Evolutionary conservation across 805 yeast species (phyloP).

Genomic region (Torulaspora franciscae): DNA sequence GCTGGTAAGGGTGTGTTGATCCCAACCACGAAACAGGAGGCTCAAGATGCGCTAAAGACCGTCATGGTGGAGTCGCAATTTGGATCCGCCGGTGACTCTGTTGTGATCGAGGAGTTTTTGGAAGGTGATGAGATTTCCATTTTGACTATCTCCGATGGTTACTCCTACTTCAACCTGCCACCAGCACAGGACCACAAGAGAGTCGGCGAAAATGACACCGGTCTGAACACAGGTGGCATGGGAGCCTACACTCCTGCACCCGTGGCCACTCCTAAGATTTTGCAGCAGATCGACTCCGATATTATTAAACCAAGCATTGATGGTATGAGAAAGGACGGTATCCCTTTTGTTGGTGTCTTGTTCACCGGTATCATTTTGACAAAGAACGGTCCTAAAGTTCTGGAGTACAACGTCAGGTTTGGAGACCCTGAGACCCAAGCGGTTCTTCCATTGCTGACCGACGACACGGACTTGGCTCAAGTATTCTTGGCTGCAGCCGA

Average conservation of each 20-base stretch:
- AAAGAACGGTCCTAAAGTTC: conserved; percentile 83
- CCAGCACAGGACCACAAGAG: conserved; percentile 99
- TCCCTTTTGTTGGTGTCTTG: conserved; percentile 91
- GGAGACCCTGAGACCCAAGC: conserved; percentile 99
- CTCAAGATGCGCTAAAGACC: conserved; percentile 72
- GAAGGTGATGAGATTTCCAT: conserved; percentile 97
- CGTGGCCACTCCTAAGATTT: conserved; percentile 71
- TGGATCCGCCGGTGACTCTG: conserved; percentile 91
- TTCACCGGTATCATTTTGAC: conserved; percentile 94
- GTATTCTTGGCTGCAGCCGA: conserved; percentile 91
- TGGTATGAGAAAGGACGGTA: conserved; percentile 94
- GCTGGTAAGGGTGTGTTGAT: conserved; percentile 98
- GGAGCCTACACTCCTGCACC: conserved; percentile 99
- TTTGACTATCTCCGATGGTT: conserved; percentile 89
- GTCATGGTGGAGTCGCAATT: conserved; percentile 87
- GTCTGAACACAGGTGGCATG: conserved; percentile 99
- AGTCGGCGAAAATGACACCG: conserved; percentile 86
- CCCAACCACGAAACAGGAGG: conserved; percentile 80
- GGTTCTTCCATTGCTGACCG: conserved; percentile 77
- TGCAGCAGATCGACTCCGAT: conserved; percentile 64
- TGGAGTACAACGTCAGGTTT: conserved; percentile 95
- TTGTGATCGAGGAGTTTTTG: conserved; percentile 91
- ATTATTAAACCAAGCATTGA: conserved; percentile 87
- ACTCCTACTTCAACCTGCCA: conserved; percentile 83
- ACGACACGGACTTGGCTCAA: conserved; percentile 87